Percentiles rank a stretch among this genome's conserved stretches.
Evolutionary conservation across 176 grass and related monocot genomes (phyloP).

Genomic region (Phoenix dactylifera): DNA sequence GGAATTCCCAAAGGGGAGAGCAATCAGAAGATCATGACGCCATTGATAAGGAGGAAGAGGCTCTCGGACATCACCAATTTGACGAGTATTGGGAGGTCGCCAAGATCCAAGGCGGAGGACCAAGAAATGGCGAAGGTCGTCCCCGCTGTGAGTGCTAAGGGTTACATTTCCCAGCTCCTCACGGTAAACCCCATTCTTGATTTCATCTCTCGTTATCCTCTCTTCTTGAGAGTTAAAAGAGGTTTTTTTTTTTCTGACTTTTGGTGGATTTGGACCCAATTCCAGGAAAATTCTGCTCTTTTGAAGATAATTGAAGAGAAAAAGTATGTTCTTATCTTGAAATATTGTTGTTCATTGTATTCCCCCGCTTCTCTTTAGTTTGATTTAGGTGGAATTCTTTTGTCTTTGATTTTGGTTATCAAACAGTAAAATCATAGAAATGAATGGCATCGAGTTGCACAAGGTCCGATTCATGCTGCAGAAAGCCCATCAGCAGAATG

Average conservation of each 20-base stretch:
- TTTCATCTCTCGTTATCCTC: background rate
- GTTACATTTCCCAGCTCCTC: too few relatives aligned
- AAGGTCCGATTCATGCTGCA: constrained; percentile 39
- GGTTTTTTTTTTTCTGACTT: background rate
- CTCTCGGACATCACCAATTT: too few relatives aligned
- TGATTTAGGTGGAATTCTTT: background rate
- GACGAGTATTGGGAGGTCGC: too few relatives aligned
- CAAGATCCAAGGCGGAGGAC: too few relatives aligned
- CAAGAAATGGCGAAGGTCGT: too few relatives aligned
- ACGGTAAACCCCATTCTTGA: constrained; percentile 7
- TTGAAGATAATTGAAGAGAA: constrained; percentile 29
- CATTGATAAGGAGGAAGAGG: too few relatives aligned
- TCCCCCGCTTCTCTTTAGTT: background rate
- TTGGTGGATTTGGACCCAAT: background rate
- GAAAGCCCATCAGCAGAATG: constrained; percentile 32
- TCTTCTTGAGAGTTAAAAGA: too few relatives aligned
- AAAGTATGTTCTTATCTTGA: constrained; percentile 23
- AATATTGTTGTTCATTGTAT: background rate
- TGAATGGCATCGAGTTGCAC: constrained; percentile 28
- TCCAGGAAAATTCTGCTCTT: constrained; percentile 39
- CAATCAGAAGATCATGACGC: too few relatives aligned
- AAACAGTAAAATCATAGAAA: constrained; percentile 40
- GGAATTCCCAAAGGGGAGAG: too few relatives aligned
- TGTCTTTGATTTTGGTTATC: background rate
- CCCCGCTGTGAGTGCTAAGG: too few relatives aligned